Evolutionary conservation across 257 asterid genomes (phyloP), one percentile per base, ranked within the genome.

Genomic region (Scutellaria barbata): DNA sequence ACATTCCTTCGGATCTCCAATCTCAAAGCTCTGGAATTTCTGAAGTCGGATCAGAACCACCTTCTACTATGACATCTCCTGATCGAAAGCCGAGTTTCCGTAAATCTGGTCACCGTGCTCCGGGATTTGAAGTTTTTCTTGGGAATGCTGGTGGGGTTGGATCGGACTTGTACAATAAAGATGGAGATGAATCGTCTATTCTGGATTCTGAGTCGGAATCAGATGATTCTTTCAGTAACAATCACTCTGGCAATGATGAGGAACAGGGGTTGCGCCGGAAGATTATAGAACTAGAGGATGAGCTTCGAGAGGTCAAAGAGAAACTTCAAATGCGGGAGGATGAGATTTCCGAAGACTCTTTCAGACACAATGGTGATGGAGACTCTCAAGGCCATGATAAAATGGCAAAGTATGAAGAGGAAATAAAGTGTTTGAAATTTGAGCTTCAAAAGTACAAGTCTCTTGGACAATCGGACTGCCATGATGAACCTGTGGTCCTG

Each of bases 11-110:
- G 0, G 95, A 92, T 79, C 88, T 91, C 66, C 96, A 85, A 77
- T 91, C 97, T 17, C 95, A 87, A 63, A 77, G 90, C 74, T 89
- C 97, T 0, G 88, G 95, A 55, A 60, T 86, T 55, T 87, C 95
- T 7, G 93, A 89, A 6, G 62, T 59, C 11, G 86, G 90, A 56
- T 89, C 96, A 12, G 97, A 91, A 60, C 81, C 85, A 0, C 88
- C 92, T 43, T 83, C 90, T 33, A 42, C 79, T 35, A 33, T 66
- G 71, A 83, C 89, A 5, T 85, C 93, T 43, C 90, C 90, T 2
- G 87, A 82, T 43, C 78, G 65, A 18, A 76, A 76, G 39, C 69
- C 74, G 0, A 74, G 56, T 71, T 80, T 73, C 6, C 84, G 70
- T 6, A 86, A 58, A 65, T 76, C 91, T 2, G 95, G 87, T n/a